These are phyloP conservation scores for Wickerhamomyces xylosicus DNA, from an alignment of 805 yeast genomes.

Conservation along the genomic window DNA sequence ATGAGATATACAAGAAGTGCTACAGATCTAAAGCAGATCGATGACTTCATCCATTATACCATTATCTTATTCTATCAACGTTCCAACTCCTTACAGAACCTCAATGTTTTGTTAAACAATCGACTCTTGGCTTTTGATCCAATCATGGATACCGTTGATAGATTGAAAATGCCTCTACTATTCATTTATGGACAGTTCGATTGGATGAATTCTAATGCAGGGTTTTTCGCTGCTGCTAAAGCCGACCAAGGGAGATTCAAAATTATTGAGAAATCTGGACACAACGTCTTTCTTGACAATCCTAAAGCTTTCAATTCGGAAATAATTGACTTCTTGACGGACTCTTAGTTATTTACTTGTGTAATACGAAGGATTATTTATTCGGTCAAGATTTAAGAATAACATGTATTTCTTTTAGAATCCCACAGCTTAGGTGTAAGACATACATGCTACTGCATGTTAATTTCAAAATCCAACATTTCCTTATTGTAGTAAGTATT, in stretches of 20 bases:
- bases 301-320: constrained; percentile 38
- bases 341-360: too few species aligned
- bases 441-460: too few species aligned
- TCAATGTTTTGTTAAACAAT: constrained; percentile 11
- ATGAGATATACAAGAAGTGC: constrained; percentile 20
- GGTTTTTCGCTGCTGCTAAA: constrained; percentile 19
- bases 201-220: constrained; percentile 60
- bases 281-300: constrained; percentile 68
- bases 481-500: too few species aligned
- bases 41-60: constrained; percentile 14
- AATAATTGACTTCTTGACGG: constrained; percentile 24
- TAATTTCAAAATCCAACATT: too few species aligned
- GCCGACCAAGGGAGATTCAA: constrained; percentile 11
- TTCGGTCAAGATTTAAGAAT: too few species aligned
- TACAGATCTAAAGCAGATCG: constrained; percentile 8
- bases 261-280: constrained; percentile 50
- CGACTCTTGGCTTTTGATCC: constrained; percentile 53
- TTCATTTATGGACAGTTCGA: constrained; percentile 57
- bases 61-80: constrained; percentile 14
- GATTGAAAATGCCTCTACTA: constrained; percentile 22
- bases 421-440: too few species aligned
- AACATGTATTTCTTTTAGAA: too few species aligned
- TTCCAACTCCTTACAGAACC: constrained; percentile 10
- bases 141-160: constrained; percentile 42
- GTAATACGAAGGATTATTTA: too few species aligned